phyloP scores from a whole-genome alignment of 352 stramenopile species.

The Phytopythium boreale region DNA sequence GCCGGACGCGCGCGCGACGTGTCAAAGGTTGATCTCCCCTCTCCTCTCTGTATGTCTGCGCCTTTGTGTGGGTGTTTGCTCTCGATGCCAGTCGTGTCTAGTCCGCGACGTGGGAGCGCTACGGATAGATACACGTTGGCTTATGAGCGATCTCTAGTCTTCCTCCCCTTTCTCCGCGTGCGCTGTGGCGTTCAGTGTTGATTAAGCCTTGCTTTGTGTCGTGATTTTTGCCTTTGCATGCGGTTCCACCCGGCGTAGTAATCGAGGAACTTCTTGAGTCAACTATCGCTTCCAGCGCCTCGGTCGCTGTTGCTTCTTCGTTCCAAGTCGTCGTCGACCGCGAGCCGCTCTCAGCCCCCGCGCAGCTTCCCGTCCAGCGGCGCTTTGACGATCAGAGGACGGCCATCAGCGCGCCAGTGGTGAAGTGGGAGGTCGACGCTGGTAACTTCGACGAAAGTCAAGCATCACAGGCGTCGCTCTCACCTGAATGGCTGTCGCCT shows the following conservation, averaged over 20 bases:
- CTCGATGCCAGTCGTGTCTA: slow-evolving; percentile 4
- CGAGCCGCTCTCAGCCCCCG: slow-evolving; percentile 2
- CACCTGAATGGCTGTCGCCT: neutral
- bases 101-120: slow-evolving; percentile 7
- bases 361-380: neutral
- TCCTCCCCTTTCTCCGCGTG: neutral
- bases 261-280: slow-evolving; percentile 65
- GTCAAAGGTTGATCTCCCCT: slow-evolving; percentile 65
- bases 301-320: slow-evolving; percentile 15
- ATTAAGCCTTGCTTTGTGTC: slow-evolving; percentile 32
- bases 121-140: slow-evolving; percentile 8
- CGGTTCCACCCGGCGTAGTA: slow-evolving; percentile 19
- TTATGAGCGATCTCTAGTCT: slow-evolving; percentile 4
- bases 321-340: slow-evolving; percentile 16
- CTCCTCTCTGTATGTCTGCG: slow-evolving; percentile 24
- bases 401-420: neutral
- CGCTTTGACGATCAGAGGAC: neutral
- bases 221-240: slow-evolving; percentile 13
- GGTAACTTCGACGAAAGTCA: neutral
- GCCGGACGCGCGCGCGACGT: slow-evolving; percentile 38
- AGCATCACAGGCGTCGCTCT: neutral
- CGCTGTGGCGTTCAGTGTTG: slow-evolving; percentile 33
- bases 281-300: slow-evolving; percentile 23
- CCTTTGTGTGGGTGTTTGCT: slow-evolving; percentile 18
- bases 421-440: neutral